Evolutionary conservation across 2,329 filamentous ascomycete species (phyloP), one percentile per base, ranked within the genome.

Genomic region (Curvularia verruculosa): DNA sequence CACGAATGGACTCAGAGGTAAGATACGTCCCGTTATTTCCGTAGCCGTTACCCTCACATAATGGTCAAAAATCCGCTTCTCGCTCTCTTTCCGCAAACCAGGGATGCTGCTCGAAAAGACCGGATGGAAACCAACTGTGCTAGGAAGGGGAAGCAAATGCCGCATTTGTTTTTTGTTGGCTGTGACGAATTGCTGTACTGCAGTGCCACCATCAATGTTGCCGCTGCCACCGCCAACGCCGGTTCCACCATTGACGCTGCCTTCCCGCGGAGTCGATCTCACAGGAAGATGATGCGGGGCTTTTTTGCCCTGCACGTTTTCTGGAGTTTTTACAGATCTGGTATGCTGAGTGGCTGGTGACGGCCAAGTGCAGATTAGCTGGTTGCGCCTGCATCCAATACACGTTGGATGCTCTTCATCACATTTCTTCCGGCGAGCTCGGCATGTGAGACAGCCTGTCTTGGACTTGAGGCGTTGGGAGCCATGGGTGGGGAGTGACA

Each of bases 141-240:
- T n/a, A 37, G 8, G 21, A 9, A 9, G 10, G 5, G 46, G 46
- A 49, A 37, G 46, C 31, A 37, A 49, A 26, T 19, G 36, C 5
- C 46, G 46, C 46, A 49, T 18, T 28, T 28, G 46, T 49, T 24
- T 37, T 37, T 36, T 49, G 46, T 37, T 23, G 21, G 15, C 7
- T 82, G 79, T 63, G 80, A 83, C 49, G 75, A 76, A 18, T 66
- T 85, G 8, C 79, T 84, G 7, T 89, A 87, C 66, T 86, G 86
- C 9, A 8, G 29, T 49, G 34, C 31, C 4, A 29, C 28, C 28
- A 12, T 29, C 12, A 29, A 8, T 19, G 15, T 9, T 24, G 12
- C 15, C 23, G 19, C 10, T 36, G 31, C 21, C 31, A 21, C n/a
- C 21, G 39, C 39, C 39, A 3, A 19, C 13, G 21, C 40, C 9